phyloP scores from a whole-genome alignment of 2,329 filamentous ascomycete genomes.

The Pseudogymnoascus sp. region DNA sequence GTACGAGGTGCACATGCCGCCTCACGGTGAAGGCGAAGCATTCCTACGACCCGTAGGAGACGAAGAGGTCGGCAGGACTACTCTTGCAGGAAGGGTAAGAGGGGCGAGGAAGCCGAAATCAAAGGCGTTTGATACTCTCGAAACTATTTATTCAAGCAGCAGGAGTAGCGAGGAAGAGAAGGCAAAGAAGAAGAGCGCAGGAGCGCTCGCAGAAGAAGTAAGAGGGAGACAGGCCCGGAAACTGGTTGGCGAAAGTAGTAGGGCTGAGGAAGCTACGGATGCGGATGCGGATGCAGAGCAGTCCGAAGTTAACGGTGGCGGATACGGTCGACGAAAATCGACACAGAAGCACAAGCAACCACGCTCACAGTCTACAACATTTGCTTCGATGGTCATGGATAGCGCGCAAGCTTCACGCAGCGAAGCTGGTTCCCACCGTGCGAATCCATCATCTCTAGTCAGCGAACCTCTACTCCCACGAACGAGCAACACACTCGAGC shows the following conservation, averaged over 20 bases:
- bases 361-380: slow-evolving; percentile 36
- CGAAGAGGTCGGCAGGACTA: slow-evolving; percentile 18
- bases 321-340: neutral
- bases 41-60: slow-evolving; percentile 33
- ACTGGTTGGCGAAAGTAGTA: slow-evolving; percentile 17
- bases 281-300: slow-evolving; percentile 13
- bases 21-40: slow-evolving; percentile 50
- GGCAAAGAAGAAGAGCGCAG: slow-evolving; percentile 48
- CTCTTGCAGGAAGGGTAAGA: slow-evolving; percentile 19
- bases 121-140: slow-evolving; percentile 52
- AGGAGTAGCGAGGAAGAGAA: slow-evolving; percentile 57
- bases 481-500: slow-evolving; percentile 38
- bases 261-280: slow-evolving; percentile 12
- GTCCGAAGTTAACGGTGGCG: neutral
- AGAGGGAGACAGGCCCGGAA: slow-evolving; percentile 42
- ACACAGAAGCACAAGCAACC: slow-evolving; percentile 13
- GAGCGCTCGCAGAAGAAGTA: slow-evolving; percentile 48
- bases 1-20: slow-evolving; percentile 58
- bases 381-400: slow-evolving; percentile 38
- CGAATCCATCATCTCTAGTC: slow-evolving; percentile 38
- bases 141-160: slow-evolving; percentile 61
- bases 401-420: slow-evolving; percentile 31
- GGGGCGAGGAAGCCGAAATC: slow-evolving; percentile 25
- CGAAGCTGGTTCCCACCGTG: slow-evolving; percentile 29
- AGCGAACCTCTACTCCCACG: slow-evolving; percentile 51